Base-by-base conservation (phyloP, 116 monocot genomes). In the Thalassia testudinum region DNA sequence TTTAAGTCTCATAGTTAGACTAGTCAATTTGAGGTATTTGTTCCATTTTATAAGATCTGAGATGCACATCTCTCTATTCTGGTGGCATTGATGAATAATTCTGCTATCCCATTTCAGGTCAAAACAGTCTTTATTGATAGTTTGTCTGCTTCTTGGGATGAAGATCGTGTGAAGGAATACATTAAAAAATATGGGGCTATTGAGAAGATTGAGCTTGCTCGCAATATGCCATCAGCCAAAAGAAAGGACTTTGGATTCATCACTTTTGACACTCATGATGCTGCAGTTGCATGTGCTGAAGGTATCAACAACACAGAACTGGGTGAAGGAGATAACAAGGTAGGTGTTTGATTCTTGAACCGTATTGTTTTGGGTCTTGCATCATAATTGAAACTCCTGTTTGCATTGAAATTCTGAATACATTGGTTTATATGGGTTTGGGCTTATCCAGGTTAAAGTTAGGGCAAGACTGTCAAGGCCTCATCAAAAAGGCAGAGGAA, bases 171-270 rank as follows among this genome's bases (percentile, higher is more conserved):
- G 19, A 86, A 67, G 57, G 75, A 70, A 14, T 70, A 64, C 66
- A 71, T 86, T 24, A 90, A 86, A 62, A 90, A 78, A 68, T 99
- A 64, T 80, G 99, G 99, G 8, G 67, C 37, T 26, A 75, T 99
- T 65, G 90, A 86, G 60, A 90, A 83, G 52, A 64, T 99, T 57
- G 83, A 99, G 42, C 91, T 99, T 69, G 99, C 99, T 53, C 76
- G 90, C 3, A 85, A 99, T 56, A 99, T 99, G 99, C 86, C 85
- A 47, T 64, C 82, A 56, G 91, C 99, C 0, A 99, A 82, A 57
- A 90, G 99, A 66, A 80, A 75, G 60, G 86, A 99, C 57, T 99
- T 99, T 80, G 99, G 91, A n/a, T 90, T 90, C 83, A 78, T 99
- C 52, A 86, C 83, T 54, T 99, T 99, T 83, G 86, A 75, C 25